Conservation (phyloP, 768 basidiomycete genomes). For the Steccherinum ochraceum region DNA sequence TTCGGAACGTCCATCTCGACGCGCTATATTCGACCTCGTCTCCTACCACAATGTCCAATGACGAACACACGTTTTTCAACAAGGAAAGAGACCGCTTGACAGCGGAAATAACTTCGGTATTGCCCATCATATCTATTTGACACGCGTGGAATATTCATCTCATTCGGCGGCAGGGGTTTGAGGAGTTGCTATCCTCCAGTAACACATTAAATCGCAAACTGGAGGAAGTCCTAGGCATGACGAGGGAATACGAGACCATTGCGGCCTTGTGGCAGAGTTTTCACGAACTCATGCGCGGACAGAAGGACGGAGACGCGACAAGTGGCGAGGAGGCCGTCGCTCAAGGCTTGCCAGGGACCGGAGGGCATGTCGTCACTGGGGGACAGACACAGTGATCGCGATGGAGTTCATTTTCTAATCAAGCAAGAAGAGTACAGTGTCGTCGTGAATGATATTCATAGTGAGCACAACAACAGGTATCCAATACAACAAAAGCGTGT, state of each 20-base stretch:
- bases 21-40: too few relatives aligned
- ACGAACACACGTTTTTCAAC: conserved; percentile 61
- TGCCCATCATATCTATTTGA: not conserved
- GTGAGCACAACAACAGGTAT: conserved; percentile 24
- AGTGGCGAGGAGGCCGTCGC: conserved; percentile 13
- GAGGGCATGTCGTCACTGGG: conserved; percentile 50
- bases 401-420: too few relatives aligned
- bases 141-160: not conserved
- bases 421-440: conserved; percentile 7
- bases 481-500: conserved; percentile 22
- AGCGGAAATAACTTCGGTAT: conserved; percentile 66
- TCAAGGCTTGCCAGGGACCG: conserved; percentile 60
- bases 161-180: conserved; percentile 60
- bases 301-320: conserved; percentile 19
- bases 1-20: too few relatives aligned
- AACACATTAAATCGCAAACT: conserved; percentile 87
- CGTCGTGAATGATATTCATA: not conserved
- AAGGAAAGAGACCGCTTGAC: conserved; percentile 72
- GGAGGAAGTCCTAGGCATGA: conserved; percentile 90
- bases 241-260: conserved; percentile 86
- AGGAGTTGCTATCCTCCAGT: conserved; percentile 77
- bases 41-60: conserved; percentile 4
- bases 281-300: conserved; percentile 62
- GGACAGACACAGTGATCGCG: too few relatives aligned
- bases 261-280: conserved; percentile 81